These are phyloP conservation scores for Fraxinus greggii DNA, from an alignment of 305 asterid genomes.

Conservation along the genomic window DNA sequence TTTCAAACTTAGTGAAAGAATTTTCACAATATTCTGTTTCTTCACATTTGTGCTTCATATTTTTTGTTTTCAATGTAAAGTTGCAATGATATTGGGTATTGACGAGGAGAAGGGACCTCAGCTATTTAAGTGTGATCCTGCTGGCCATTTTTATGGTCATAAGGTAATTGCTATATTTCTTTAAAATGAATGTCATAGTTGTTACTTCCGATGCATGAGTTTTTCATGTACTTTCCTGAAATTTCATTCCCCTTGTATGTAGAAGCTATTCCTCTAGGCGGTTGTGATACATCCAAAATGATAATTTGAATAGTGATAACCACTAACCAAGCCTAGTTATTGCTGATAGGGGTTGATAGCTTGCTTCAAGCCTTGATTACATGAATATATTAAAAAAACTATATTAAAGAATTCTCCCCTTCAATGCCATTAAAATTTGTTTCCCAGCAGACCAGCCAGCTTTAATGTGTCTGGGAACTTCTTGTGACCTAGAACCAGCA, in stretches of 20 bases:
- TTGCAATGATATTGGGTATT: constrained; percentile 92
- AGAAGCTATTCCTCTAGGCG: not conserved
- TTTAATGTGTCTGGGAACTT: not conserved
- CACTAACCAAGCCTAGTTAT: not conserved
- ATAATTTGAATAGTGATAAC: not conserved
- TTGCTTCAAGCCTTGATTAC: not conserved
- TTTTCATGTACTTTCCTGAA: not conserved
- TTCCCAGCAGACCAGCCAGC: not conserved
- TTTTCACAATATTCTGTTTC: constrained; percentile 12
- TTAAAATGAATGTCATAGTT: not conserved
- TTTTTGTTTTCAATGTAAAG: constrained; percentile 37
- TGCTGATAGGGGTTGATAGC: not conserved
- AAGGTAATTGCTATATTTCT: constrained; percentile 51
- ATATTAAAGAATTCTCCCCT: not conserved
- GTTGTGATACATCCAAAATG: not conserved
- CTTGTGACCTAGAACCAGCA: not conserved
- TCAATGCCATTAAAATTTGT: not conserved
- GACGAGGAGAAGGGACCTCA: constrained; percentile 96
- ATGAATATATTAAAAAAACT: not conserved
- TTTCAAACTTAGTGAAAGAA: not conserved
- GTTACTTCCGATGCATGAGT: not conserved
- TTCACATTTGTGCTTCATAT: not conserved
- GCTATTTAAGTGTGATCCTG: constrained; percentile 98
- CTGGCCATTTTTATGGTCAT: constrained; percentile 97
- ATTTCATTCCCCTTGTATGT: not conserved